Evolutionary conservation across 106 monocot species (phyloP), one percentile per base, ranked within the genome.

Genomic region (Dendrobium huoshanense): DNA sequence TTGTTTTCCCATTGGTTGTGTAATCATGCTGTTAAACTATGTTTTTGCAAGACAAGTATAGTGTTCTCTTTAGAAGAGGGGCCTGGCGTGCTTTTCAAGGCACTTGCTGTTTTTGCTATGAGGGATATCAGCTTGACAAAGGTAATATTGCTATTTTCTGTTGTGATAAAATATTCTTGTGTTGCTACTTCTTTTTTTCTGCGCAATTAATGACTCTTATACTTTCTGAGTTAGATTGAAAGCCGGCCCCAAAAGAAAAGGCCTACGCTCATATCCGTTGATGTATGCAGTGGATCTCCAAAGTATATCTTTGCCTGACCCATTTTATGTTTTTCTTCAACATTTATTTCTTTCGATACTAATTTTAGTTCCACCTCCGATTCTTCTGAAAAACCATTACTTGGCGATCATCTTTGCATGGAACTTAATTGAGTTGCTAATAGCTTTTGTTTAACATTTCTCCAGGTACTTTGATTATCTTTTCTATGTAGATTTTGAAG

Each of bases 51-150:
- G 98, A 98, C 98, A 54, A 98, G 98, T 87, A 95, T 98, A 89
- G 95, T 98, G 27, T 95, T 98, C 82, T 98, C 91, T 84, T 86
- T 95, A 44, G 98, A 98, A 87, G 98, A 98, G 85, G 95, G 98
- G 2, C 98, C 98, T 72, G 98, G 95, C 72, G 77, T 88, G 68
- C 98, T 98, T 79, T 95, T 92, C 73, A 98, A 98, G 81, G 92
- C 98, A 80, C 91, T 98, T 77, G 95, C 92, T 74, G 98, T 98
- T 49, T 98, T 98, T 84, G 91, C 98, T 56, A 81, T 93, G 92
- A 85, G 98, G 82, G 83, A 87, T 4, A 98, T 98, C 82, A 98
- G 93, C 82, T 85, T 98, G 17, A 94, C 98, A 78, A 95, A 98
- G 95, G 98, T 78, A 88, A 13, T 77, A 68, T 85, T 41, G 24